A percentile compares a stretch with the other conserved stretches of the same genome.
Evolutionary conservation across 2,329 filamentous ascomycete genomes (phyloP).

Genomic region (Penicillium psychrosexuale): DNA sequence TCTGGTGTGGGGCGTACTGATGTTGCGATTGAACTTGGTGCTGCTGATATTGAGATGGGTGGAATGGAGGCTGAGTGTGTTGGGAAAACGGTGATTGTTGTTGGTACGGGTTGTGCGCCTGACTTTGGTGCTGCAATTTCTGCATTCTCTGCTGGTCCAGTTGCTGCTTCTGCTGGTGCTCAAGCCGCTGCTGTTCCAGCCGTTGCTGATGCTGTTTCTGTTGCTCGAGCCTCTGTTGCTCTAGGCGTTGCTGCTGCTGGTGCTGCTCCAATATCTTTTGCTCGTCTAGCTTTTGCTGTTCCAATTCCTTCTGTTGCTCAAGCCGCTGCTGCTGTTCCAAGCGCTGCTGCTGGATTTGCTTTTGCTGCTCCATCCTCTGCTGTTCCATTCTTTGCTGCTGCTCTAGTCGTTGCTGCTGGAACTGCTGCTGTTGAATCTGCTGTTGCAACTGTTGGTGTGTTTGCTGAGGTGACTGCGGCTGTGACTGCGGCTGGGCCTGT

Average conservation of each 20-base stretch:
- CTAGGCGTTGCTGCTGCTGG: slow-evolving; percentile 2
- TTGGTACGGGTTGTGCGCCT: slow-evolving; percentile 26
- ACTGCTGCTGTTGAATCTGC: slow-evolving; percentile 24
- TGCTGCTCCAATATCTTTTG: slow-evolving; percentile 10
- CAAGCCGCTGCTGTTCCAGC: slow-evolving; percentile 9
- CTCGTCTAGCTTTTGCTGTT: slow-evolving; percentile 10
- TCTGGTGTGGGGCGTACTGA: slow-evolving; percentile 14
- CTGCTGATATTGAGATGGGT: slow-evolving; percentile 21
- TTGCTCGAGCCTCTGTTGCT: slow-evolving; percentile 19
- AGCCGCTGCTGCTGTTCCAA: slow-evolving; percentile 8
- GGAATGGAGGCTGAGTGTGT: slow-evolving; percentile 22
- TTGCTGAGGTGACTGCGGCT: slow-evolving; percentile 30
- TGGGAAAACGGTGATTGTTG: slow-evolving; percentile 21
- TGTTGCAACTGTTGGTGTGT: slow-evolving; percentile 23
- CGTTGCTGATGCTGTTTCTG: slow-evolving; percentile 17
- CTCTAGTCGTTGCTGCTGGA: slow-evolving; percentile 20
- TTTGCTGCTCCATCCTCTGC: slow-evolving; percentile 15
- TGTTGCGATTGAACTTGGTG: slow-evolving; percentile 21
- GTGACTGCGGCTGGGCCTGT: slow-evolving; percentile 19
- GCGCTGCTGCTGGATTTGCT: slow-evolving; percentile 12
- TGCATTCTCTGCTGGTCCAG: slow-evolving; percentile 18
- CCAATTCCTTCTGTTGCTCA: slow-evolving; percentile 18
- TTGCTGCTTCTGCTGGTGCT: slow-evolving; percentile 15
- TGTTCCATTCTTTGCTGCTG: slow-evolving; percentile 16
- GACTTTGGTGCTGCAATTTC: slow-evolving; percentile 22